Evolutionary conservation across 2,329 filamentous ascomycete species (phyloP), one percentile per base, ranked within the genome.

Genomic region (Talaromyces sp.): DNA sequence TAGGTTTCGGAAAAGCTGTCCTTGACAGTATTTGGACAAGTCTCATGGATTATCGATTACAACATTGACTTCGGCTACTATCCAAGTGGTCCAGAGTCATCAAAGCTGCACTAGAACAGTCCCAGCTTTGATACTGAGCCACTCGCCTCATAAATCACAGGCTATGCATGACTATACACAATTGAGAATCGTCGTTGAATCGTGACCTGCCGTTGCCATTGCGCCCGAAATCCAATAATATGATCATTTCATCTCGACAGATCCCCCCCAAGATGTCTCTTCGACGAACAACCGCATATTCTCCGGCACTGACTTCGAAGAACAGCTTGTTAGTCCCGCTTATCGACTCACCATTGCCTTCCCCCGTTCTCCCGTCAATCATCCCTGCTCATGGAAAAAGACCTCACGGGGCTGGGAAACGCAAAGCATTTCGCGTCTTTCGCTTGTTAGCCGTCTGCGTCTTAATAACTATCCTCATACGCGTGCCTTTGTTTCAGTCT

Each of bases 341-440:
- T 42, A 78, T 88, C 68, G 87, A 86, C 73, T 87, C 85, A 28
- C 90, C 88, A 28, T 88, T 88, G 3, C 84, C 84, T 37, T 93
- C 88, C 1, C 89, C 88, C 1, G 85, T 85, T 66, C 83, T 92
- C 57, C 90, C 88, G 12, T 86, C 85, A 14, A 81, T 90, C 60
- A 79, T 89, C 39, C 86, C 86, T 14, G 83, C 87, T 65, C 85
- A 86, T 70, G 84, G 87, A 70, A 87, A 88, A 75, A 83, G 86
- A 56, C 80, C 81, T 21, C 77, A 80, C 48, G 78, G 83, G n/a
- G 77, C 84, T 56, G 83, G 83, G 40, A 85, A 84, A 4, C 84
- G 84, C 63, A 81, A 84, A 62, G 77, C 88, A 16, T 73, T 88
- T 64, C 82, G 87, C 57, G 71, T 83, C 7, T 69, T 88, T 63